phyloP scores from a whole-genome alignment of 768 basidiomycete species.

The Leucocoprinus sp. region DNA sequence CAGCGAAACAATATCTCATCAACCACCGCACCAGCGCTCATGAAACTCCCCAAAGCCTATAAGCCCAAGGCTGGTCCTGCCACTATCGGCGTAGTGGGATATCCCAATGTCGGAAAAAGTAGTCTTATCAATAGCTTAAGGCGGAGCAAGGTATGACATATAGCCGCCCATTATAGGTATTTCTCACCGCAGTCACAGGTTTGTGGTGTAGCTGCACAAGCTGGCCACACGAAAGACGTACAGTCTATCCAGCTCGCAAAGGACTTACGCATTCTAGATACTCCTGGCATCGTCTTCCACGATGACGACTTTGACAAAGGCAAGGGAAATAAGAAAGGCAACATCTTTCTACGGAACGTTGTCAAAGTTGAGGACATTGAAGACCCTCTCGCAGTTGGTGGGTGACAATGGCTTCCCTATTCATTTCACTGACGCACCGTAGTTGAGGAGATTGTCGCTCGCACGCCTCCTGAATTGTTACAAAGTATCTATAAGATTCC shows the following conservation, averaged over 20 bases:
- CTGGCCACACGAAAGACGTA: slow-evolving; percentile 88
- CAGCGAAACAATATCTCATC: slow-evolving; percentile 80
- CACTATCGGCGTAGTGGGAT: slow-evolving; percentile 89
- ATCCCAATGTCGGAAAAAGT: slow-evolving; percentile 97
- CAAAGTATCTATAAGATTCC: slow-evolving; percentile 85
- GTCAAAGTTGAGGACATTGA: slow-evolving; percentile 86
- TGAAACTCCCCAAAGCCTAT: slow-evolving; percentile 79
- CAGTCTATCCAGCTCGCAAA: slow-evolving; percentile 91
- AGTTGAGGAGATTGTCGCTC: slow-evolving; percentile 83
- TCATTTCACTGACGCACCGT: background rate
- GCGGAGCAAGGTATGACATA: slow-evolving; percentile 55
- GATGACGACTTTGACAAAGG: slow-evolving; percentile 49
- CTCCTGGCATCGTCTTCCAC: slow-evolving; percentile 95
- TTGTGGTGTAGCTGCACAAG: slow-evolving; percentile 91
- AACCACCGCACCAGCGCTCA: slow-evolving; percentile 63
- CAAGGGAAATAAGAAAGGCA: slow-evolving; percentile 43
- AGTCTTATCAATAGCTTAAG: slow-evolving; percentile 91
- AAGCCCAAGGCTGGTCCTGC: slow-evolving; percentile 64
- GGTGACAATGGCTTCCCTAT: slow-evolving; percentile 20
- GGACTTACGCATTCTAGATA: slow-evolving; percentile 87
- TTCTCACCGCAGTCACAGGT: slow-evolving; percentile 33
- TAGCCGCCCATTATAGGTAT: background rate
- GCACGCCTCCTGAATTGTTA: slow-evolving; percentile 64
- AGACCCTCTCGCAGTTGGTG: slow-evolving; percentile 86
- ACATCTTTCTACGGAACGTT: slow-evolving; percentile 78